Evolutionary conservation across 805 yeast genomes (phyloP).

Genomic region (Alloascoidea hylecoeti): DNA sequence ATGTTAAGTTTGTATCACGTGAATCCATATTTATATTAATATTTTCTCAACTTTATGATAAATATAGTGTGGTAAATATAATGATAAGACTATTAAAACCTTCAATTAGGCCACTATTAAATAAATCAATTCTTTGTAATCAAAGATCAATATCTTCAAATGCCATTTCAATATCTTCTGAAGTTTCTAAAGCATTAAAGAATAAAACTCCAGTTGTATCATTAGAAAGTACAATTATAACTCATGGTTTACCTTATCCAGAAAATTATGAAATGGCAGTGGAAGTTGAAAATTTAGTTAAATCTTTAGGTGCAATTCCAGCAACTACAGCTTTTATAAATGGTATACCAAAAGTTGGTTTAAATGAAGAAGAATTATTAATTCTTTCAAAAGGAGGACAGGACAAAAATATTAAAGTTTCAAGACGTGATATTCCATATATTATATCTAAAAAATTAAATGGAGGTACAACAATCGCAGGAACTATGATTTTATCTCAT

Average conservation of each 20-base stretch:
- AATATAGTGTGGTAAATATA: too few species aligned
- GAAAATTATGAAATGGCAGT: constrained; percentile 60
- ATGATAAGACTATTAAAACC: too few species aligned
- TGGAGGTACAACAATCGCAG: constrained; percentile 88
- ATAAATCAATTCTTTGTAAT: too few species aligned
- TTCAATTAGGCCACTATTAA: too few species aligned
- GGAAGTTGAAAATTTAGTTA: constrained; percentile 45
- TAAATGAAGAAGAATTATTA: constrained; percentile 31
- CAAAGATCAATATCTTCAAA: too few species aligned
- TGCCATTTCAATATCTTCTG: too few species aligned
- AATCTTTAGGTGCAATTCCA: constrained; percentile 58
- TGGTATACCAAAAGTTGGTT: constrained; percentile 64
- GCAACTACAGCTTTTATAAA: constrained; percentile 72
- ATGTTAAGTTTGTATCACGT: too few species aligned
- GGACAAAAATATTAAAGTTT: constrained; percentile 37
- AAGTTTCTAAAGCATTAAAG: constrained; percentile 46
- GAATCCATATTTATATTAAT: too few species aligned
- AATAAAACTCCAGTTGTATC: constrained; percentile 61
- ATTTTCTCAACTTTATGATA: too few species aligned
- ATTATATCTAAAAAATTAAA: constrained; percentile 46
- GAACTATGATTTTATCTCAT: constrained; percentile 72
- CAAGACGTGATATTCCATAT: constrained; percentile 67
- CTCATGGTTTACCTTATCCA: constrained; percentile 84
- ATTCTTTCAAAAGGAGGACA: constrained; percentile 26
- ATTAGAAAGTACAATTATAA: constrained; percentile 73